Conservation (phyloP, 2,329 filamentous ascomycete genomes). For the Hymenoscyphus albidus region DNA sequence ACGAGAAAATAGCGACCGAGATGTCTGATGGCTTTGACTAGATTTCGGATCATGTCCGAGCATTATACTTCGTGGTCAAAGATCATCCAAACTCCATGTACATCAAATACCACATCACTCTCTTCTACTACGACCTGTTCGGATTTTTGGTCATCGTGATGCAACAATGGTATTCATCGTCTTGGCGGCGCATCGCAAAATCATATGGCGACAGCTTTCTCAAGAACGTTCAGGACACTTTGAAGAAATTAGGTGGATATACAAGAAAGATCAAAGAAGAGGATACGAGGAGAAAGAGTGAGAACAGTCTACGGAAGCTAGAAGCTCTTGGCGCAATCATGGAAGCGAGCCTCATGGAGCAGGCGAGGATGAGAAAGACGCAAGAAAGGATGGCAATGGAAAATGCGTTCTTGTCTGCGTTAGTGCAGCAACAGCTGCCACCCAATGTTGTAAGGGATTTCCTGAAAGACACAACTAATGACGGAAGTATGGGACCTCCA, state of each 20-base stretch:
- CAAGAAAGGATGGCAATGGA: not conserved
- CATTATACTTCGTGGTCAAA: not conserved
- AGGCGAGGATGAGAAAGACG: not conserved
- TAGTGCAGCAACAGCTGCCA: not conserved
- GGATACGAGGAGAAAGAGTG: not conserved
- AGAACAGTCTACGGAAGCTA: not conserved
- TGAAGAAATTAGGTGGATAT: not conserved
- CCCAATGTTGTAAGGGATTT: not conserved
- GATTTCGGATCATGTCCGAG: not conserved
- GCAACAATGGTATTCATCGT: not conserved
- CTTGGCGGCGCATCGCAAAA: not conserved
- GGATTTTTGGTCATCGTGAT: not conserved
- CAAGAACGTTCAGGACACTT: not conserved
- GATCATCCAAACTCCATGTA: not conserved
- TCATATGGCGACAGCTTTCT: not conserved
- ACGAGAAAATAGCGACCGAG: not conserved
- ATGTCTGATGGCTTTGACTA: not conserved
- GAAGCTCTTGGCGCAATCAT: not conserved
- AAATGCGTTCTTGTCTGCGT: not conserved
- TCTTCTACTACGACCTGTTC: not conserved
- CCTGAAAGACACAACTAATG: not conserved
- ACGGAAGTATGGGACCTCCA: not conserved
- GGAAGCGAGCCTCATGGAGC: not conserved
- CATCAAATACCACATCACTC: not conserved
- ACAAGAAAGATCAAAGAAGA: not conserved